Evolutionary conservation across 768 basidiomycete genomes (phyloP).

Genomic region (Leccinum variicolor): DNA sequence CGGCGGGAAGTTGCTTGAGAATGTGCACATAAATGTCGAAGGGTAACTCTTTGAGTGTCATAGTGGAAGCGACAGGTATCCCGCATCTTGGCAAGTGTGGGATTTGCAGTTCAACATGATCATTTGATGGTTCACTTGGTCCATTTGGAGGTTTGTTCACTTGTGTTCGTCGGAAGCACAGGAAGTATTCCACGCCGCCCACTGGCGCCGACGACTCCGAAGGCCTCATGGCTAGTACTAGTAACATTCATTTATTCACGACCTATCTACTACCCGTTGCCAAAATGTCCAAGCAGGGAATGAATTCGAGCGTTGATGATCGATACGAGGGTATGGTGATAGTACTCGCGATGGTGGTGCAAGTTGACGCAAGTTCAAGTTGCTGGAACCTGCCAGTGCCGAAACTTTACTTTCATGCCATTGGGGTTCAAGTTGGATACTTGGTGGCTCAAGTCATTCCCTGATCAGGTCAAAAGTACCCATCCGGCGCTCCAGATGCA

Average conservation of each 20-base stretch:
- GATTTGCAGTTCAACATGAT: not conserved
- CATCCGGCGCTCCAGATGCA: no score
- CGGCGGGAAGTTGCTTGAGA: conserved; percentile 34
- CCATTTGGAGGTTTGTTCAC: not conserved
- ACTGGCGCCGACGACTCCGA: not conserved
- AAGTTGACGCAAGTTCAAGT: no score
- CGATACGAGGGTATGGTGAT: no score
- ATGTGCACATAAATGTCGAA: conserved; percentile 37
- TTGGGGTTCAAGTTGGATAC: no score
- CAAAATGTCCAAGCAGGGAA: not conserved
- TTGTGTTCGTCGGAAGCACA: not conserved
- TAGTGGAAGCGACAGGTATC: conserved; percentile 1
- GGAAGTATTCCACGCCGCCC: not conserved
- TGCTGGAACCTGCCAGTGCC: no score
- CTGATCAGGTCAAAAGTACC: no score
- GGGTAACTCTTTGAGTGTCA: conserved; percentile 26
- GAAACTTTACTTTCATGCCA: no score
- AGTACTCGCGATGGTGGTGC: no score
- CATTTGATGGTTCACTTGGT: not conserved
- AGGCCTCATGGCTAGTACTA: not conserved
- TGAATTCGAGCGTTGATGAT: not conserved
- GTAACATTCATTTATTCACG: not conserved
- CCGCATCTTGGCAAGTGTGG: conserved; percentile 1
- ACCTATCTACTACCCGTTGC: no score
- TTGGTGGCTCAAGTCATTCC: no score